A percentile compares a stretch with the other conserved stretches of the same genome.
These are phyloP conservation scores for Flaveria bidentis DNA, from an alignment of 129 eudicot genomes.

Conservation along the genomic window DNA sequence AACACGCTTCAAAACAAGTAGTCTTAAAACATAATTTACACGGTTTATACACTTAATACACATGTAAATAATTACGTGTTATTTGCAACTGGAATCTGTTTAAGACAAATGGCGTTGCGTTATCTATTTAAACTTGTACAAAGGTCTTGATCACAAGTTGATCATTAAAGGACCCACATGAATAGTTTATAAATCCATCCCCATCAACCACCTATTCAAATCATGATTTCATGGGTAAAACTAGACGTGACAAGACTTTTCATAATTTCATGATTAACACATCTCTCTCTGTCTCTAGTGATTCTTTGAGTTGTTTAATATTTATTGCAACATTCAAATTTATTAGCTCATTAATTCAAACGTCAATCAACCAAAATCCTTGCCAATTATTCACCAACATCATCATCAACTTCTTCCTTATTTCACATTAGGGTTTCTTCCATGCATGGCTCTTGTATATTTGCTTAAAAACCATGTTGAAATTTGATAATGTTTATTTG, in stretches of 20 bases:
- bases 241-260: constrained; percentile 34
- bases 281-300: too few relatives aligned
- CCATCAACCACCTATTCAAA: constrained; percentile 31
- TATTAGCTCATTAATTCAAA: not conserved
- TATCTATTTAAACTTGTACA: constrained; percentile 11
- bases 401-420: constrained; percentile 25
- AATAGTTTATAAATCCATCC: constrained; percentile 26
- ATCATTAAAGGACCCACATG: constrained; percentile 33
- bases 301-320: not conserved
- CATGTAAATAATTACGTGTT: not conserved
- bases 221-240: constrained; percentile 35
- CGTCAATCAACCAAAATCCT: constrained; percentile 27
- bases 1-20: not conserved
- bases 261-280: constrained; percentile 18
- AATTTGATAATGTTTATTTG: not conserved
- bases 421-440: constrained; percentile 28
- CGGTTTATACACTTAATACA: constrained; percentile 7
- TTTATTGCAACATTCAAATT: constrained; percentile 13
- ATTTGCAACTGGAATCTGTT: not conserved
- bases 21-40: constrained; percentile 9
- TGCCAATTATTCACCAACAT: constrained; percentile 30
- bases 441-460: not conserved
- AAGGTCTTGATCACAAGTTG: constrained; percentile 36
- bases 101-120: constrained; percentile 32
- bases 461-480: not conserved